Conservation (phyloP, 2,329 filamentous ascomycete species). For the Alternaria tenuissima region DNA sequence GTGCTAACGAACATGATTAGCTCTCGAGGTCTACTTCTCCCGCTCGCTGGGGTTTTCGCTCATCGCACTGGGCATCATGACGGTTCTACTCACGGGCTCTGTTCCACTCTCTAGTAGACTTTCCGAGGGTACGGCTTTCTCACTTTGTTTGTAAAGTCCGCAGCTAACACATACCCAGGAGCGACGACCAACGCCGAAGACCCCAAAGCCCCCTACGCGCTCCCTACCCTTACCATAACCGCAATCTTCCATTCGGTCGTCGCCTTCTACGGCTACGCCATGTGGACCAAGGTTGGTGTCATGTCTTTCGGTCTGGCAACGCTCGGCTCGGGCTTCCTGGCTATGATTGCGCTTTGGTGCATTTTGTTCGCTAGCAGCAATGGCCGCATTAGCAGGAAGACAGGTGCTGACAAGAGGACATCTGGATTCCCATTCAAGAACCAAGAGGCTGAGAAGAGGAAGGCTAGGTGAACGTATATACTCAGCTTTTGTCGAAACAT, state of each 20-base stretch:
- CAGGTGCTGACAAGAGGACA: slow-evolving; percentile 72
- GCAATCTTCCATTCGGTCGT: slow-evolving; percentile 69
- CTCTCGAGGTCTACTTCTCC: slow-evolving; percentile 76
- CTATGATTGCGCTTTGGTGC: slow-evolving; percentile 71
- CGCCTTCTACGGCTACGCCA: slow-evolving; percentile 68
- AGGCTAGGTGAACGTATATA: slow-evolving; percentile 32
- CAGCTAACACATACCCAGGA: slow-evolving; percentile 28
- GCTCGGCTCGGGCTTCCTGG: slow-evolving; percentile 64
- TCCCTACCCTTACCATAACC: slow-evolving; percentile 72
- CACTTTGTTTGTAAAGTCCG: not conserved
- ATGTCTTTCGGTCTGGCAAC: slow-evolving; percentile 69
- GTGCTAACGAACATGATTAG: slow-evolving; percentile 46
- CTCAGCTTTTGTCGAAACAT: not conserved
- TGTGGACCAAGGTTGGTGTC: slow-evolving; percentile 66
- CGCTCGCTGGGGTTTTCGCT: slow-evolving; percentile 74
- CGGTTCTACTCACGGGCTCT: slow-evolving; percentile 74
- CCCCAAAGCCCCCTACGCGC: slow-evolving; percentile 59
- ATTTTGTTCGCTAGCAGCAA: slow-evolving; percentile 65
- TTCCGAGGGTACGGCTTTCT: slow-evolving; percentile 35
- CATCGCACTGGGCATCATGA: slow-evolving; percentile 68
- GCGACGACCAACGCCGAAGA: slow-evolving; percentile 47
- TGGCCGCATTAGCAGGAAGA: slow-evolving; percentile 67
- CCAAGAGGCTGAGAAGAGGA: slow-evolving; percentile 63
- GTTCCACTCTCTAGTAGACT: slow-evolving; percentile 69
- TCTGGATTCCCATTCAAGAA: slow-evolving; percentile 73